Percentiles rank a stretch among this genome's conserved stretches.
phyloP scores from a whole-genome alignment of 345 rosid species.

The Firmiana major region DNA sequence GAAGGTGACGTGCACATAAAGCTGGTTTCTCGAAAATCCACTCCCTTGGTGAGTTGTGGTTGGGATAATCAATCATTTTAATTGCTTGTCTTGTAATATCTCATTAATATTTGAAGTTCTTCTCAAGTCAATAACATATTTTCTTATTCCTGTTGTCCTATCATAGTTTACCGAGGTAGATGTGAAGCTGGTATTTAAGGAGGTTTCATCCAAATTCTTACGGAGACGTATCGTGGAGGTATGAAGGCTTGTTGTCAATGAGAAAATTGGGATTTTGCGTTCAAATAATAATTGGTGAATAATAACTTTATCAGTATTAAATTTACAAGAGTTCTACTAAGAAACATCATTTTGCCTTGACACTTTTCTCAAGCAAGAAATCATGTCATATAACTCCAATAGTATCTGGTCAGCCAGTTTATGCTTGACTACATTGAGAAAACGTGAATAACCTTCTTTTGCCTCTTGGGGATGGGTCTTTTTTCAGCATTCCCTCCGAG shows the following conservation, averaged over 20 bases:
- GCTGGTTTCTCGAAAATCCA: slow-evolving; percentile 62
- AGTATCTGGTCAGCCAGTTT: neutral
- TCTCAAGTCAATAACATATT: neutral
- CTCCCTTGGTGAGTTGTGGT: slow-evolving; percentile 60
- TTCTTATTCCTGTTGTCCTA: slow-evolving; percentile 4
- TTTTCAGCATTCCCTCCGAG: slow-evolving; percentile 2
- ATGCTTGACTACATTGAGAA: neutral
- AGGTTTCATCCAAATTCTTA: slow-evolving; percentile 78
- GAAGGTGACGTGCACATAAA: slow-evolving; percentile 97
- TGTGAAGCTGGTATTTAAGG: slow-evolving; percentile 96
- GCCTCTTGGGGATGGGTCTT: neutral
- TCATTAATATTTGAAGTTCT: neutral
- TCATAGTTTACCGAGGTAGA: slow-evolving; percentile 75
- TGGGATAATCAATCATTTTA: neutral
- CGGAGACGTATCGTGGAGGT: slow-evolving; percentile 94
- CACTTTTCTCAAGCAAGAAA: neutral
- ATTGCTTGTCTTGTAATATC: neutral
- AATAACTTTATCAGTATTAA: neutral
- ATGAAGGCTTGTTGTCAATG: slow-evolving; percentile 18
- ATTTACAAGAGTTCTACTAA: neutral
- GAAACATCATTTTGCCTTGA: neutral
- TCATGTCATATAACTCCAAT: slow-evolving; percentile 1
- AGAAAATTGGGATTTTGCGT: neutral
- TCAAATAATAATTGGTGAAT: neutral
- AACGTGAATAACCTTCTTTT: neutral